Conservation (phyloP, 2,329 filamentous ascomycete genomes). For the Alternaria arbusti region DNA sequence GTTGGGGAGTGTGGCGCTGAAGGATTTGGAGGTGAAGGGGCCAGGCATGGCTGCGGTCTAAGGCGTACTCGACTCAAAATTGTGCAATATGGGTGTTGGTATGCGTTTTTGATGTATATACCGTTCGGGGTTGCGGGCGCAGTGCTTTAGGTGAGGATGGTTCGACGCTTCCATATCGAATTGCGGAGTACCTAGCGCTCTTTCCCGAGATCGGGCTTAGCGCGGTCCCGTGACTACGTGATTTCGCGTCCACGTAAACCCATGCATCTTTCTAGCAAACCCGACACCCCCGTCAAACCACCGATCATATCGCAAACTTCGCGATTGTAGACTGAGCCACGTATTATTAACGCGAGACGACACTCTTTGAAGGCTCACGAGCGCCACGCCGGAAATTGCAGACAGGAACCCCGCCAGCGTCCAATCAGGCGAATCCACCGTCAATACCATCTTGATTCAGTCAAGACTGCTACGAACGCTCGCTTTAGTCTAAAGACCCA, state of each 20-base stretch:
- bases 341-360: neutral
- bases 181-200: constrained; percentile 13
- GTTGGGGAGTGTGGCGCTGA: constrained; percentile 63
- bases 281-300: neutral
- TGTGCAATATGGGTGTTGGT: neutral
- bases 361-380: neutral
- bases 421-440: constrained; percentile 6
- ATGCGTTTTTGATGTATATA: neutral
- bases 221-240: constrained; percentile 32
- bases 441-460: neutral
- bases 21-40: constrained; percentile 68
- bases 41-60: constrained; percentile 49
- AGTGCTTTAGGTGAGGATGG: neutral
- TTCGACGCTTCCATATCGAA: constrained; percentile 8
- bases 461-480: neutral
- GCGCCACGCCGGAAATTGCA: neutral
- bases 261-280: neutral
- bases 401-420: neutral
- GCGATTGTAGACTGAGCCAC: neutral
- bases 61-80: neutral
- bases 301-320: neutral
- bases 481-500: neutral
- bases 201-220: constrained; percentile 23
- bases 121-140: neutral
- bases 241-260: constrained; percentile 22